These are phyloP conservation scores for Pseudognaphalium luteoalbum DNA, from an alignment of 129 eudicot genomes.

Conservation along the genomic window DNA sequence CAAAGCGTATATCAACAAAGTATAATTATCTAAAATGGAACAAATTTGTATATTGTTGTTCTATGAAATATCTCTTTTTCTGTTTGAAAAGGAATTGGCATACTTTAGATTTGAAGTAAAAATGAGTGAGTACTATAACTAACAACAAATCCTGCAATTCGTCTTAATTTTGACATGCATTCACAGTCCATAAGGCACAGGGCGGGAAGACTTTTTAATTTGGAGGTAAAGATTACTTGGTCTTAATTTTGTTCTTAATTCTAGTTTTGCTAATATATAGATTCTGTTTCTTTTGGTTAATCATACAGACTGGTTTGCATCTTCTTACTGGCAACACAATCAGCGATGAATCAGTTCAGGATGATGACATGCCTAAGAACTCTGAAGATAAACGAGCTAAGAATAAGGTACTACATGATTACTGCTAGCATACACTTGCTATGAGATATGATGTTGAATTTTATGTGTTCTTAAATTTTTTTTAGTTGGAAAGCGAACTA, in stretches of 20 bases:
- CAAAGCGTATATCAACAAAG: not conserved
- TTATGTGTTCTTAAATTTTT: not conserved
- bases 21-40: not conserved
- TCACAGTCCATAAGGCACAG: constrained; percentile 7
- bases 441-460: not conserved
- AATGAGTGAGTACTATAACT: not conserved
- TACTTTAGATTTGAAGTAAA: not conserved
- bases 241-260: not conserved
- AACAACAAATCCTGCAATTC: not conserved
- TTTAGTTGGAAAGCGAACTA: constrained; percentile 46
- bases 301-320: constrained; percentile 53
- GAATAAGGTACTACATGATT: constrained; percentile 38
- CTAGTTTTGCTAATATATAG: constrained; percentile 8
- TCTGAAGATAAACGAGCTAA: constrained; percentile 39
- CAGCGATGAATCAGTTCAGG: constrained; percentile 45
- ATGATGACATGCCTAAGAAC: constrained; percentile 40
- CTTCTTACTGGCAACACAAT: constrained; percentile 49
- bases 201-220: not conserved
- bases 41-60: not conserved
- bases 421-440: not conserved
- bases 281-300: constrained; percentile 1
- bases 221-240: not conserved
- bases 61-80: not conserved
- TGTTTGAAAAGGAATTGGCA: not conserved
- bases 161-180: constrained; percentile 17